Base-by-base conservation (phyloP, 2,329 filamentous ascomycete species). In the Amylocarpus encephaloides region DNA sequence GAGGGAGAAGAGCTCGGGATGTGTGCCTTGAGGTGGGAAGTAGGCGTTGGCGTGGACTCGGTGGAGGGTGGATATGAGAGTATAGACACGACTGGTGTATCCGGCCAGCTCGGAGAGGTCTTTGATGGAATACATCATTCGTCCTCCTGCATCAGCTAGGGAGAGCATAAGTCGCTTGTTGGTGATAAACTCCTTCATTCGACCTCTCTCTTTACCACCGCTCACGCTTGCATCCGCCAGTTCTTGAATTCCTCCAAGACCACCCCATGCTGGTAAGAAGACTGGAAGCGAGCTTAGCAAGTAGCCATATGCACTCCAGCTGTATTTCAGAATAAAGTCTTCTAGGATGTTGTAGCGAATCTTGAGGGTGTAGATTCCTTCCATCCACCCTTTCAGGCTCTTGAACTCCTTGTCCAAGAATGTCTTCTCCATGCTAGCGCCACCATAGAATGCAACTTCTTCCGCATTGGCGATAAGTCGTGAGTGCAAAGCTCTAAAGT, bases 41-140 rank as follows among this genome's bases (percentile, higher is more conserved):
- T 98, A 98, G 1, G 91, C 87, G 63, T 90, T 80, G 44, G 93
- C 90, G 63, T 98, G 91, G 1, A 94, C 91, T 30, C 93, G 83
- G 65, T 98, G 93, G 22, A 98, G 78, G 0, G 93, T 95, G 40
- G 90, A 92, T 64, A 98, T 94, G 36, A 98, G 77, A 10, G 90
- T 94, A 71, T 96, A 98, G 11, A 98, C 91, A 40, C 93, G 83
- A 51, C 89, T 95, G 0, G 93, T 98, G 71, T 97, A 94, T 18
- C 93, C 93, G 5, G 93, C 93, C 32, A 98, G 76, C 67, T 98
- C 93, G 1, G 91, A 91, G 33, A 98, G 80, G 64, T 98, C 94
- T 70, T 98, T 98, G 74, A 98, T 95, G 55, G 88, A 93, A 73
- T 98, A 98, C 93, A 98, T 98, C 89, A 98, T 96, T 42, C 93